phyloP scores from a whole-genome alignment of 768 basidiomycete species.

The Lactarius vividus region DNA sequence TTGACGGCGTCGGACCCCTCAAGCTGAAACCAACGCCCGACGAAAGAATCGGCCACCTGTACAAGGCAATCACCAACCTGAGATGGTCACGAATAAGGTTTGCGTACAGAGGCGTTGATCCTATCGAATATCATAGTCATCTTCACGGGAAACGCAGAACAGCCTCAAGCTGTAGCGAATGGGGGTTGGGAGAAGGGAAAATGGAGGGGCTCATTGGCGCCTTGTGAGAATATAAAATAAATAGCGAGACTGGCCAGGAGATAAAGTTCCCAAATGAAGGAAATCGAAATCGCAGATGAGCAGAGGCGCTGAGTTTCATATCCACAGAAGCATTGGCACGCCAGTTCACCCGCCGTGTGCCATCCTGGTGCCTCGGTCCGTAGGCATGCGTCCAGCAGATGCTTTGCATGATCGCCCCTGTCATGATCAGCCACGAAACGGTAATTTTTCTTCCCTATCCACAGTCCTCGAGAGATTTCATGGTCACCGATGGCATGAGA shows the following conservation, averaged over 20 bases:
- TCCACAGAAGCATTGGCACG: neutral
- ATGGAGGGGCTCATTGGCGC: neutral
- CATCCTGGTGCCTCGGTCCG: neutral
- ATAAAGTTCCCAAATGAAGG: neutral
- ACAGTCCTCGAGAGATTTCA: neutral
- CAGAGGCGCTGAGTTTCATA: neutral
- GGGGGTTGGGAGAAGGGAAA: neutral
- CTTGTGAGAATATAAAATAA: neutral
- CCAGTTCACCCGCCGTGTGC: neutral
- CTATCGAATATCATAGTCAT: constrained; percentile 16
- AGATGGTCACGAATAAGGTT: neutral
- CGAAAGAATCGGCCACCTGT: constrained; percentile 35
- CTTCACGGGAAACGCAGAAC: no score
- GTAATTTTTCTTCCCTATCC: neutral
- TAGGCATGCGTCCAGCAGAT: neutral
- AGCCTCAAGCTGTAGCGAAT: neutral
- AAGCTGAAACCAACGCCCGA: constrained; percentile 36
- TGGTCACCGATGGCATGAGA: neutral
- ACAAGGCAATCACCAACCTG: neutral
- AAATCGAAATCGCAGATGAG: neutral
- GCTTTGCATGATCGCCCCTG: neutral
- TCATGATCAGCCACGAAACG: neutral
- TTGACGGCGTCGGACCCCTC: constrained; percentile 36
- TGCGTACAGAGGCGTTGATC: constrained; percentile 23
- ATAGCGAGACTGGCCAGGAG: neutral